Evolutionary conservation across 164 flowering plant species (phyloP).

Genomic region (Berberis thunbergii): DNA sequence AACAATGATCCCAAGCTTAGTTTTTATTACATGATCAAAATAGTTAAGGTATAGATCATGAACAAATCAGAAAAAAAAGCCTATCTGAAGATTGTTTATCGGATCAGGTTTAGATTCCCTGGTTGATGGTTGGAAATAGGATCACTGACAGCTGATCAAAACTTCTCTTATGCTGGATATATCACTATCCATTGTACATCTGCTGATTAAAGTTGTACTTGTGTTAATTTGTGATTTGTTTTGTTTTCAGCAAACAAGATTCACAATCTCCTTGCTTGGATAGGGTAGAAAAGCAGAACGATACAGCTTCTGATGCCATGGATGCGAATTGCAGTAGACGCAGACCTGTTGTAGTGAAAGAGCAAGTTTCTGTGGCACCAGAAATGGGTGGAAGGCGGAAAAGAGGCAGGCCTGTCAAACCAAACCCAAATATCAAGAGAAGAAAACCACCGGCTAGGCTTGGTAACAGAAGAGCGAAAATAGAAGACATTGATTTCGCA

Average conservation of each 20-base stretch:
- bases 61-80: no score
- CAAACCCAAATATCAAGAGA: conserved; percentile 17
- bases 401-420: conserved; percentile 38
- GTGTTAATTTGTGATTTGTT: not conserved
- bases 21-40: no score
- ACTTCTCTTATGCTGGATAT: no score
- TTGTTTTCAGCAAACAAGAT: conserved; percentile 6
- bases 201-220: not conserved
- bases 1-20: no score
- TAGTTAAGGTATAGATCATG: no score
- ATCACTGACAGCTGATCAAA: no score
- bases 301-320: conserved; percentile 12
- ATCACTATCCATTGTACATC: no score
- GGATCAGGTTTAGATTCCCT: no score
- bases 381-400: conserved; percentile 25
- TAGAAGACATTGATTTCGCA: conserved; percentile 34
- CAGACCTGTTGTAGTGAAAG: conserved; percentile 8
- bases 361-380: conserved; percentile 11
- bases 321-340: conserved; percentile 13
- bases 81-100: no score
- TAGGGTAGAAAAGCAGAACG: conserved; percentile 4
- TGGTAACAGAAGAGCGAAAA: conserved; percentile 39
- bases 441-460: conserved; percentile 31
- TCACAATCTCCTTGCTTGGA: conserved; percentile 12
- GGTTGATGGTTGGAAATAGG: no score